These are phyloP conservation scores for Beauveria bassiana DNA, from an alignment of 2,329 filamentous ascomycete species.

Conservation along the genomic window DNA sequence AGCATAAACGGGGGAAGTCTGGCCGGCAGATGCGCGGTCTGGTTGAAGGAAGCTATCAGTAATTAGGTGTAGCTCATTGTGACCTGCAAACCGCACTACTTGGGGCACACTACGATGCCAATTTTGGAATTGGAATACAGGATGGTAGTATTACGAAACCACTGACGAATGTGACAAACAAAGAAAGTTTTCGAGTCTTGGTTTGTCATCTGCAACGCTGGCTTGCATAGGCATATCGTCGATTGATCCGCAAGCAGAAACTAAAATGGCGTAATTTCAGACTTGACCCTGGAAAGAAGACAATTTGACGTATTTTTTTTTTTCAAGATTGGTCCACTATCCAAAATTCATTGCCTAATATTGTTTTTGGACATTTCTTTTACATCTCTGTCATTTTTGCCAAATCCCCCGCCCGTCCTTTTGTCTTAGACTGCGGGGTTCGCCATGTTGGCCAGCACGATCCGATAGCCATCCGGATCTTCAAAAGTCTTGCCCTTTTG, in stretches of 20 bases:
- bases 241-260: neutral
- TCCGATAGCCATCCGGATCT: conserved; percentile 37
- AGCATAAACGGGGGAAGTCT: neutral
- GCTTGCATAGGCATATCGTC: neutral
- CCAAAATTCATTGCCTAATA: no score
- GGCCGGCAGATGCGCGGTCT: neutral
- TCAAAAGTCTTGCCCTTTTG: conserved; percentile 35
- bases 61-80: no score
- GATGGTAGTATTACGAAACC: neutral
- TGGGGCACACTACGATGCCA: neutral
- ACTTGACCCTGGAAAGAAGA: neutral
- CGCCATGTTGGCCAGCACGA: conserved; percentile 30
- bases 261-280: neutral
- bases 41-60: no score
- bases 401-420: neutral
- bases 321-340: neutral
- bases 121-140: neutral
- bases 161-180: neutral
- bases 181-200: neutral
- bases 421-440: conserved; percentile 7
- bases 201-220: neutral
- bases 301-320: no score
- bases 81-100: no score
- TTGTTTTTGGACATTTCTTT: no score
- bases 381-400: neutral